Evolutionary conservation across 179 eudicot species (phyloP).

Genomic region (Beta corolliflora): DNA sequence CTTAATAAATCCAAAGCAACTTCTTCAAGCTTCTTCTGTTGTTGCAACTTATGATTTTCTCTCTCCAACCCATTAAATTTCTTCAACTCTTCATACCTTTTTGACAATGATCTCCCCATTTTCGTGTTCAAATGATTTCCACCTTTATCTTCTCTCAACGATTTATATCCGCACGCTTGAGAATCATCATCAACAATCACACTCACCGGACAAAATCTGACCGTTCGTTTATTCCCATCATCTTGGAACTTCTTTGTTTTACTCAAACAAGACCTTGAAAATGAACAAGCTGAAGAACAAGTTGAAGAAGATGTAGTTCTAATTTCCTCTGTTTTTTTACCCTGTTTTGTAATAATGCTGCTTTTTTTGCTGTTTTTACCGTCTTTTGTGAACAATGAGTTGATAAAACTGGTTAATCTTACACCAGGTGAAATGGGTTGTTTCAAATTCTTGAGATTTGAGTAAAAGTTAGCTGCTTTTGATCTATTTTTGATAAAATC

Average conservation of each 20-base stretch:
- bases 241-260: conserved; percentile 32
- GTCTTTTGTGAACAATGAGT: conserved; percentile 52
- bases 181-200: conserved; percentile 56
- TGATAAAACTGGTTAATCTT: conserved; percentile 52
- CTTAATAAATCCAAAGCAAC: conserved; percentile 38
- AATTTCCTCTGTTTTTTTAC: conserved; percentile 16
- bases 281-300: conserved; percentile 59
- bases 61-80: conserved; percentile 20
- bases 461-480: conserved; percentile 52
- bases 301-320: conserved; percentile 22
- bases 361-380: conserved; percentile 31
- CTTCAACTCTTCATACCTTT: conserved; percentile 33
- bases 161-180: conserved; percentile 58
- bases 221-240: conserved; percentile 41
- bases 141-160: conserved; percentile 21
- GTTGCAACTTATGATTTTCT: neutral
- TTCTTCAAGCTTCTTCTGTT: conserved; percentile 33
- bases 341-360: conserved; percentile 8
- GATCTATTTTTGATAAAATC: conserved; percentile 37
- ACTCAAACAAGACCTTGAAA: conserved; percentile 56
- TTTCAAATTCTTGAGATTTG: conserved; percentile 58
- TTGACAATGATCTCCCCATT: conserved; percentile 23
- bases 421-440: conserved; percentile 83
- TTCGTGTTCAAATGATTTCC: conserved; percentile 1
- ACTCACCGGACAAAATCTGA: conserved; percentile 55